Evolutionary conservation across 2,329 filamentous ascomycete species (phyloP), one percentile per base, ranked within the genome.

Genomic region (Aureobasidium leucospermi): DNA sequence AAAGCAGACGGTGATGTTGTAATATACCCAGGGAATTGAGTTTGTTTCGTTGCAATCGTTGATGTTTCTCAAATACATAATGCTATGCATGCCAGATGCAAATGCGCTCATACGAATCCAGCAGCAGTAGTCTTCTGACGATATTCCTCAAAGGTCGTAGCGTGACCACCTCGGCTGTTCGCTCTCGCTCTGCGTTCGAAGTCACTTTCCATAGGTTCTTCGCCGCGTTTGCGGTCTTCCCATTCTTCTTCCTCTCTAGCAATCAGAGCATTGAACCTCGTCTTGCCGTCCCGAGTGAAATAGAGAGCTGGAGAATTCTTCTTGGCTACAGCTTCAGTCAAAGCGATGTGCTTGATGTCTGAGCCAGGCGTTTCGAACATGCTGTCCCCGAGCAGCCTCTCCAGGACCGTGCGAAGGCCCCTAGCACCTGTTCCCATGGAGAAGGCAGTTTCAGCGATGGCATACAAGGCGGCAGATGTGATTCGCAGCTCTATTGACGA

Each of bases 401-500:
- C 78, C 63, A 79, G 72, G 13, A 80, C 76, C 2, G 76, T 78
- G 2, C 76, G 72, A 16, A 80, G 65, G 2, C 75, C 78, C 31
- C 78, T 70, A 1, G 78, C 78, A 3, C 94, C 94, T 0, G 93
- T 96, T 1, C 84, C 85, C 80, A 86, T 86, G 13, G 76, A 76
- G 56, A 80, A 74, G 2, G 84, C 84, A 31, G 87, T 87, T 62
- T 85, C 82, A 3, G 94, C 93, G 60, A 99, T 85, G 53, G 89
- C 88, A 63, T 85, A 81, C n/a, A 97, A 76, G 0, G 93, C 88
- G 6, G 85, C 84, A 3, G 84, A 87, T 0, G 93, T 96, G 74
- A 97, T 95, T 64, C 84, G 85, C 2, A 99, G 78, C 49, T 89
- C 87, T 58, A 88, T 84, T 38, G 82, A 81, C 1, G 88, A 90